phyloP scores from a whole-genome alignment of 2,329 filamentous ascomycete species.

The Eutypa lata region DNA sequence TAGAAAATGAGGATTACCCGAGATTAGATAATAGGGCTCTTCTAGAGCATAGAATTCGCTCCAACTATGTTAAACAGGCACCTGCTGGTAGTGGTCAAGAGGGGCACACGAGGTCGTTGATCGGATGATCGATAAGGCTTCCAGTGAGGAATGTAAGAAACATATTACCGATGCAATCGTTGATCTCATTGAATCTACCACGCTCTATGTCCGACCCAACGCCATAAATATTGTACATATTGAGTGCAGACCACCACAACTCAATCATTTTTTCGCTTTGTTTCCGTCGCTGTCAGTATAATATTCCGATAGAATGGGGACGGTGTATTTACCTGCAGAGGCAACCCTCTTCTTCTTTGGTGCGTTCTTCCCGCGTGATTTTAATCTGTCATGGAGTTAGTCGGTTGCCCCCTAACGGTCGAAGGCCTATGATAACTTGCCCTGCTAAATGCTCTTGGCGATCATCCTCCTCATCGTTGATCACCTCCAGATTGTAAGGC shows the following conservation, averaged over 20 bases:
- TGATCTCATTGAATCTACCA: background rate
- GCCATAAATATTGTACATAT: background rate
- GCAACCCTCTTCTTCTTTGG: conserved; percentile 80
- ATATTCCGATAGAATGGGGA: background rate
- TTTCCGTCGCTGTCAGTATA: background rate
- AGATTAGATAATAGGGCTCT: background rate
- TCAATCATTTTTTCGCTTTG: background rate
- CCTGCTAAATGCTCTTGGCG: conserved; percentile 72
- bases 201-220: conserved; percentile 2
- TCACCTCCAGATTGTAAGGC: conserved; percentile 65
- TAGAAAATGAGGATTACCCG: background rate
- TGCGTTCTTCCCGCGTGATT: conserved; percentile 78
- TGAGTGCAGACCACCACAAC: background rate
- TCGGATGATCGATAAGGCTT: too few species aligned
- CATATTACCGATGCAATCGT: background rate
- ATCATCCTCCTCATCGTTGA: conserved; percentile 75
- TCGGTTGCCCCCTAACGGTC: conserved; percentile 13
- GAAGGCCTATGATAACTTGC: conserved; percentile 36
- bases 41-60: background rate
- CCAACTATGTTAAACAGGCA: too few species aligned
- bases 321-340: conserved; percentile 12
- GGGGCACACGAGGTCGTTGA: too few species aligned
- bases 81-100: too few species aligned
- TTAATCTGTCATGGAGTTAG: conserved; percentile 53
- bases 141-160: too few species aligned